Conservation (phyloP, 2,329 filamentous ascomycete genomes). For the Botrytis hyacinthi region DNA sequence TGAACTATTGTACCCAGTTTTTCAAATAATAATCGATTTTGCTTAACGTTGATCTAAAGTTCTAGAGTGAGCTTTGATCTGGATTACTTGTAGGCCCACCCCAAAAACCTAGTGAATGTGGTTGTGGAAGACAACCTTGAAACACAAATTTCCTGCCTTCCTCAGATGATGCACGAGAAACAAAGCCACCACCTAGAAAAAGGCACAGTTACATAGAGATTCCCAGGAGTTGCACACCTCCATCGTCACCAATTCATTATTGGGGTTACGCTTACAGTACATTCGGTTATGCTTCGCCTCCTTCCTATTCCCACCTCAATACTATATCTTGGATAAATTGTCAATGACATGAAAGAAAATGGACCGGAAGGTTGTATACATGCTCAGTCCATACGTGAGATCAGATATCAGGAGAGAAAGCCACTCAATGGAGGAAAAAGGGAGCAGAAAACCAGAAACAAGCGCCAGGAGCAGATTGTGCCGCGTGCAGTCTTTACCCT, state of each 20-base stretch:
- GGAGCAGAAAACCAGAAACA: slow-evolving; percentile 14
- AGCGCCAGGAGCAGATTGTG: slow-evolving; percentile 21
- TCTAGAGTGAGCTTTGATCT: slow-evolving; percentile 14
- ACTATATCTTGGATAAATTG: neutral
- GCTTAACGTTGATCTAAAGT: slow-evolving; percentile 17
- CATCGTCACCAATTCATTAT: neutral
- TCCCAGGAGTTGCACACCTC: neutral
- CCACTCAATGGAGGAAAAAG: neutral
- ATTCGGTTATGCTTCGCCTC: slow-evolving; percentile 11
- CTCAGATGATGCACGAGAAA: slow-evolving; percentile 10
- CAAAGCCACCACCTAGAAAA: neutral
- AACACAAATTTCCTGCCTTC: slow-evolving; percentile 19
- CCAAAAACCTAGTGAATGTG: neutral
- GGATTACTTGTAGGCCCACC: neutral
- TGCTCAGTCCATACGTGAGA: neutral
- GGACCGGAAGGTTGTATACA: neutral
- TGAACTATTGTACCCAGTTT: slow-evolving; percentile 6
- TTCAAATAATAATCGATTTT: slow-evolving; percentile 1
- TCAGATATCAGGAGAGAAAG: neutral
- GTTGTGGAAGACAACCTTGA: slow-evolving; percentile 4
- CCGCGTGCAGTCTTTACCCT: slow-evolving; percentile 5
- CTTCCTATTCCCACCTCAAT: slow-evolving; percentile 4
- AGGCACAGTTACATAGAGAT: slow-evolving; percentile 3
- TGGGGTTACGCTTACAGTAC: neutral
- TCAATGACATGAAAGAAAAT: neutral